Evolutionary conservation across 306 rosid species (phyloP), one percentile per base, ranked within the genome.

Genomic region (Sphenostylis stenocarpa): DNA sequence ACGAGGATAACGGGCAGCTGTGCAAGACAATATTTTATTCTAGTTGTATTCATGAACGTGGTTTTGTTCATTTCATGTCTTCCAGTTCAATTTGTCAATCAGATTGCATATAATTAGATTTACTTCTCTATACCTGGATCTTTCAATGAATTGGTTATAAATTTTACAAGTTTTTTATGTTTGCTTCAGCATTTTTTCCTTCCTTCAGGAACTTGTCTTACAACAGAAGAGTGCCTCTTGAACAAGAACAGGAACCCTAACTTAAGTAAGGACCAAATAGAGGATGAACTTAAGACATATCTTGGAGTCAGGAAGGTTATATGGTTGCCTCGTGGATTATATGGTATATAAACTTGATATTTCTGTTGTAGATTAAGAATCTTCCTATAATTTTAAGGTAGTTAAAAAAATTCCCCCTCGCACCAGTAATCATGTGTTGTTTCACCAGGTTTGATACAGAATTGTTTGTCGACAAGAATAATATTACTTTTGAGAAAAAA

Each of bases 191-290:
- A 57, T 45, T 67, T 48, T 70, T 68, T 77, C 71, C 70, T 68
- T 39, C 49, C 68, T 80, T 65, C 84, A 95, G 99, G 97, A 78
- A 95, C 99, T 47, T 95, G 97, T 85, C 94, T 95, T 79, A 88
- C 99, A 62, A 95, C 99, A 1, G 97, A 92, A 86, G 99, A 95
- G 79, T 95, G 99, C 78, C 97, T 95, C 73, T 78, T 95, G 83
- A 90, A 90, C 84, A 87, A 89, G 84, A 92, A 95, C 85, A 87
- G 97, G 84, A 95, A 95, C 55, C 99, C 97, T 20, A 67, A 89
- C 61, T 26, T 95, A 86, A 88, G 73, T 66, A 92, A 83, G 91
- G 83, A 51, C 70, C 91, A 91, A 85, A 92, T 92, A 78, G 97
- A 90, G 83, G 89, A 89, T 81, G 84, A 79, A 83, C 93, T 95